phyloP scores from a whole-genome alignment of 2,329 filamentous ascomycete genomes.

The Polychaeton citri region DNA sequence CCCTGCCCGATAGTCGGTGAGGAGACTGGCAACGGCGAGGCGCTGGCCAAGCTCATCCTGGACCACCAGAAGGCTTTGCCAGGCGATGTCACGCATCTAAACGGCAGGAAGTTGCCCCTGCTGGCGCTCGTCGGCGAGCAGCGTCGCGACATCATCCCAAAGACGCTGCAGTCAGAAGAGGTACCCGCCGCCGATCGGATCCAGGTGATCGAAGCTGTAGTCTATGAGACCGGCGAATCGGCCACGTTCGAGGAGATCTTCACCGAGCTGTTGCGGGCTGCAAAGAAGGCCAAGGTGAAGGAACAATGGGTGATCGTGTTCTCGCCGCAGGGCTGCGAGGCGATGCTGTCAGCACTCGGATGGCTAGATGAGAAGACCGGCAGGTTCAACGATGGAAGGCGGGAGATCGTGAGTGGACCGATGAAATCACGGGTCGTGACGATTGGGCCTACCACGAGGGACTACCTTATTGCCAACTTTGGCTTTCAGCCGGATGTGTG shows the following conservation, averaged over 20 bases:
- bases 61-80: slow-evolving; percentile 51
- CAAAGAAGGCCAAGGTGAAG: slow-evolving; percentile 17
- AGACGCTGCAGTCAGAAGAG: slow-evolving; percentile 49
- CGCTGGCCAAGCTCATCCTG: slow-evolving; percentile 64
- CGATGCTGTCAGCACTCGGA: slow-evolving; percentile 42
- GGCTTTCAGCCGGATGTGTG: slow-evolving; percentile 63
- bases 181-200: slow-evolving; percentile 43
- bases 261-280: slow-evolving; percentile 29
- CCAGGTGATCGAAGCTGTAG: slow-evolving; percentile 61
- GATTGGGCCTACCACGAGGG: slow-evolving; percentile 84
- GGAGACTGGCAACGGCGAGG: slow-evolving; percentile 74
- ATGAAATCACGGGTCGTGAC: slow-evolving; percentile 75
- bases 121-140: slow-evolving; percentile 87
- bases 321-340: slow-evolving; percentile 48
- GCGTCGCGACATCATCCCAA: slow-evolving; percentile 79
- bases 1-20: slow-evolving; percentile 56
- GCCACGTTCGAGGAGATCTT: slow-evolving; percentile 63
- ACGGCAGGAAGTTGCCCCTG: slow-evolving; percentile 44
- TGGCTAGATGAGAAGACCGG: slow-evolving; percentile 30
- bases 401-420: slow-evolving; percentile 75
- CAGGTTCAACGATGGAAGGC: slow-evolving; percentile 31
- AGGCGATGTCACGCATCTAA: slow-evolving; percentile 13
- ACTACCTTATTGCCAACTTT: slow-evolving; percentile 54
- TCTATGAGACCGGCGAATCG: slow-evolving; percentile 81
- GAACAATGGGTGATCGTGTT: slow-evolving; percentile 63